Evolutionary conservation across 1,284 basidiomycete genomes (phyloP), one percentile per base, ranked within the genome.

Genomic region (Tilletia caries): DNA sequence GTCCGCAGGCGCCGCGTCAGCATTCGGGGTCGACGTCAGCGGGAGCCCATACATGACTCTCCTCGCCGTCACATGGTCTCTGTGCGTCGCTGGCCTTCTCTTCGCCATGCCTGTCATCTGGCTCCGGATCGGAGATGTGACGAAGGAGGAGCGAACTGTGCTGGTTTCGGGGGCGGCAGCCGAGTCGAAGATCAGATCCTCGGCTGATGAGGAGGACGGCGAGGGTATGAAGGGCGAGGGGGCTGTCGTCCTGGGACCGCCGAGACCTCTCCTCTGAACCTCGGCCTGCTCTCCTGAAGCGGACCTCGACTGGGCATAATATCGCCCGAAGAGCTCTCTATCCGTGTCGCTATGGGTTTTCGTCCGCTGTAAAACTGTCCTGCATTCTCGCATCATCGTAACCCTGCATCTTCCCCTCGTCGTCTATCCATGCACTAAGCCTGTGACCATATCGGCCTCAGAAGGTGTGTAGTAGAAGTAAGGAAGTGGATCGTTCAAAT

Each of bases 11-110:
- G 74, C 73, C 3, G 77, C 71, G 1, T 74, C 71, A 15, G 79
- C 76, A 1, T 80, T 73, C 41, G 75, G 71, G 3, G 71, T 79
- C 69, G 79, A 80, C 69, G 65, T 65, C n/a, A 67, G 72, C 67
- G 64, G 70, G 64, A 68, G 70, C 23, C 72, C 79, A 1, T 80
- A 68, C 71, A 78, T 79, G 78, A 75, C 73, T 67, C 74, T 75
- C 29, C 66, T 80, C 5, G 79, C 73, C 6, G 76, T 77, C 34
- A 75, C 76, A 1, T 80, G 79, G 79, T 75, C 68, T 18, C 67
- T 78, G 2, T 79, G 74, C 50, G 79, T 69, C 23, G 76, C 66
- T 2, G 78, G 73, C 20, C 67, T 80, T 67, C 18, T 80, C 46
- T 68, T 76, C 46, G 75, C 70, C 18, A 15, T 79, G 8, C 79